These are phyloP conservation scores for Sclerotinia sclerotiorum DNA, from an alignment of 2,329 filamentous ascomycete genomes.

Conservation along the genomic window DNA sequence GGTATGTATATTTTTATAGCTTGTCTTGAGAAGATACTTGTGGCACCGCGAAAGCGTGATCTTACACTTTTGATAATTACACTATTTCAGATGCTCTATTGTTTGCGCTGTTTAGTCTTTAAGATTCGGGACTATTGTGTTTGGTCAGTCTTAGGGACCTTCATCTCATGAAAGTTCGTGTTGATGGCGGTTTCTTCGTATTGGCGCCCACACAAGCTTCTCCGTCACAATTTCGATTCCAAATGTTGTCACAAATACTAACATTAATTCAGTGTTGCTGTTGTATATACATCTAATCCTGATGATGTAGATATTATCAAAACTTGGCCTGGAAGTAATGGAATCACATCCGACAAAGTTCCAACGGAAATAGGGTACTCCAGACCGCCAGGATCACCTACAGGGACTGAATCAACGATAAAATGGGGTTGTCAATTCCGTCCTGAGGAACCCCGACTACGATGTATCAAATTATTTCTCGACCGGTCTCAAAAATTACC, in stretches of 20 bases:
- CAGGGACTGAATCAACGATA: slow-evolving; percentile 49
- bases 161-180: not conserved
- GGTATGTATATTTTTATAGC: slow-evolving; percentile 45
- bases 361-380: slow-evolving; percentile 72
- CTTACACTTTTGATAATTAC: not conserved
- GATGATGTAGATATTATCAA: slow-evolving; percentile 84
- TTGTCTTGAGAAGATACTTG: slow-evolving; percentile 10
- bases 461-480: slow-evolving; percentile 82
- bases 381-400: slow-evolving; percentile 43
- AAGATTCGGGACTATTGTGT: not conserved
- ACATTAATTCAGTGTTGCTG: slow-evolving; percentile 56
- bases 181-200: not conserved
- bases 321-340: slow-evolving; percentile 79
- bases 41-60: not conserved
- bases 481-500: slow-evolving; percentile 78
- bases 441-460: slow-evolving; percentile 71
- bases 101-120: not conserved
- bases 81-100: not conserved
- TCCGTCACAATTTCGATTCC: not conserved
- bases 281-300: slow-evolving; percentile 71
- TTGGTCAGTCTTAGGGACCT: not conserved
- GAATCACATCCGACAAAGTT: slow-evolving; percentile 85
- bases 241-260: not conserved
- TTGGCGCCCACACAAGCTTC: not conserved
- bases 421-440: slow-evolving; percentile 86